These are phyloP conservation scores for Backusella westeae DNA, from an alignment of 192 early-diverging fungal species.

Conservation along the genomic window DNA sequence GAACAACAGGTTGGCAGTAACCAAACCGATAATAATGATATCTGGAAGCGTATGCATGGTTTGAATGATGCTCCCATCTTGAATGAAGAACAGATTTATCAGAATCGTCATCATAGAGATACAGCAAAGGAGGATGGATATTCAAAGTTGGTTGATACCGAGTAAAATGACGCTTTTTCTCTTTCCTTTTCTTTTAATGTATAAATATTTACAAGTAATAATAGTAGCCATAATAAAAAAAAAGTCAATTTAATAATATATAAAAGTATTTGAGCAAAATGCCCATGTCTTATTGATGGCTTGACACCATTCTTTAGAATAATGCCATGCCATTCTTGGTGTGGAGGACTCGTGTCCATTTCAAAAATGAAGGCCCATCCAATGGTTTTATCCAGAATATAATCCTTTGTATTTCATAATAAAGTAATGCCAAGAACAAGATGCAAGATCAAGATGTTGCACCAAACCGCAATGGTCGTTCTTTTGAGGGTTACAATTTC, in stretches of 20 bases:
- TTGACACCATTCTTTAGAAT: too few species aligned
- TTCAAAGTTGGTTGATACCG: neutral
- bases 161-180: neutral
- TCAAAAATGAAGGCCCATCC: too few species aligned
- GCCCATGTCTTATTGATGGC: neutral
- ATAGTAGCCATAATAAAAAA: neutral
- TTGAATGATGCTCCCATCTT: slow-evolving; percentile 12
- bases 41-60: slow-evolving; percentile 26
- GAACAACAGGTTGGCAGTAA: slow-evolving; percentile 14
- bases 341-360: too few species aligned
- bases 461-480: neutral
- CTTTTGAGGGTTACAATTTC: neutral
- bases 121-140: neutral
- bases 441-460: neutral
- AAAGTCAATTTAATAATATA: neutral
- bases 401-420: neutral
- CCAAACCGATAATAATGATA: slow-evolving; percentile 11
- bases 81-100: slow-evolving; percentile 18
- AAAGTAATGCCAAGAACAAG: neutral
- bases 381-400: too few species aligned
- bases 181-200: neutral
- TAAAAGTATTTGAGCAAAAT: too few species aligned
- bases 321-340: neutral
- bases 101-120: neutral
- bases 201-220: neutral